Evolutionary conservation across 179 eudicot genomes (phyloP).

Genomic region (Beta corolliflora): DNA sequence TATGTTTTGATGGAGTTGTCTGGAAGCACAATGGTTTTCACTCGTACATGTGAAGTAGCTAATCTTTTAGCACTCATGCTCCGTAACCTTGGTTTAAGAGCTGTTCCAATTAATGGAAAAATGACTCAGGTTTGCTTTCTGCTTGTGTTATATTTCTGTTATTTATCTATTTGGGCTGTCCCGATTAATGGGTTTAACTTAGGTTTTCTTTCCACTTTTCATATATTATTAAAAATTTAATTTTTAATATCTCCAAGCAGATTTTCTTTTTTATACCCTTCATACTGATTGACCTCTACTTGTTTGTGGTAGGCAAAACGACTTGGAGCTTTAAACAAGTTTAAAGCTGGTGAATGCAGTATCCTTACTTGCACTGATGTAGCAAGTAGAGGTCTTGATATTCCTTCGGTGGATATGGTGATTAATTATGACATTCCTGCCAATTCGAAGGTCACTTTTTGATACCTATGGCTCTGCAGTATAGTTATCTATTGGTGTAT

Average conservation of each 20-base stretch:
- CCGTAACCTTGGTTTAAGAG: constrained; percentile 82
- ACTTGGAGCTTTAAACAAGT: constrained; percentile 83
- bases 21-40: constrained; percentile 82
- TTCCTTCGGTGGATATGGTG: constrained; percentile 87
- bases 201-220: neutral
- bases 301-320: constrained; percentile 58
- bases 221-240: neutral
- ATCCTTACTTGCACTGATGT: constrained; percentile 85
- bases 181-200: neutral
- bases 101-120: constrained; percentile 82
- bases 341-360: constrained; percentile 87
- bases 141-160: neutral
- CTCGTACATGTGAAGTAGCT: constrained; percentile 79
- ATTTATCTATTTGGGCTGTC: no score
- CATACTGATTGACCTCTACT: neutral
- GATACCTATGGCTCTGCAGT: neutral
- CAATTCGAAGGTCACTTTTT: constrained; percentile 42
- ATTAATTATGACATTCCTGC: constrained; percentile 83
- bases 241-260: neutral
- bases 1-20: constrained; percentile 73
- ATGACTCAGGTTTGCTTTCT: constrained; percentile 67
- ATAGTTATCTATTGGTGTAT: neutral
- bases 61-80: constrained; percentile 65
- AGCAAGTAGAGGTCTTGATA: constrained; percentile 93
- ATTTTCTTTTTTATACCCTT: constrained; percentile 3